Evolutionary conservation across 202 grass and related monocot genomes (phyloP).

Genomic region (Hordeum pubiflorum): DNA sequence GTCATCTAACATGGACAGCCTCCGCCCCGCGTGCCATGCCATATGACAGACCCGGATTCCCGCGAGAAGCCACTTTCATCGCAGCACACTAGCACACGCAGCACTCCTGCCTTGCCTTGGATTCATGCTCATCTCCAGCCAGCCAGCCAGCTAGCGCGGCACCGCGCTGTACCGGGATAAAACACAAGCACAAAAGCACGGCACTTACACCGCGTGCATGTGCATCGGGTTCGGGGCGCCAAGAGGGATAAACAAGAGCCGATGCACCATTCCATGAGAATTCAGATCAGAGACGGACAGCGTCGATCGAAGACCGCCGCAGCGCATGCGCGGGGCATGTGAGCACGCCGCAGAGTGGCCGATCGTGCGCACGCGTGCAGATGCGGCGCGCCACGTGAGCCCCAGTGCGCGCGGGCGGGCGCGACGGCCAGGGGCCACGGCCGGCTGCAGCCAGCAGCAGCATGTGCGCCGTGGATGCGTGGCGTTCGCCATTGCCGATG

Average conservation of each 20-base stretch:
- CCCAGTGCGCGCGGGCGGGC: background rate
- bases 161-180: background rate
- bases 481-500: conserved; percentile 33
- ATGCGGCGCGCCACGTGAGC: conserved; percentile 5
- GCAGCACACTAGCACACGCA: background rate
- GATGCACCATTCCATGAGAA: background rate
- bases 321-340: background rate
- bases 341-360: background rate
- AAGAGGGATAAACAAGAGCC: background rate
- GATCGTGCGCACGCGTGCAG: conserved; percentile 10
- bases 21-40: background rate
- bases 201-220: background rate
- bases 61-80: background rate
- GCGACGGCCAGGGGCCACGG: background rate
- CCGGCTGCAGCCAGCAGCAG: background rate
- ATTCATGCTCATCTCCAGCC: background rate
- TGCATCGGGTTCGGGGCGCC: background rate
- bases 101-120: background rate
- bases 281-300: background rate
- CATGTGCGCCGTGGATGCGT: conserved; percentile 1
- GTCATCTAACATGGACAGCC: background rate
- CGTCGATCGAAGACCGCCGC: background rate
- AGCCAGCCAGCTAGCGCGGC: background rate
- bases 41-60: background rate
- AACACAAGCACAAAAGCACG: background rate